Evolutionary conservation across 345 rosid species (phyloP), one percentile per base, ranked within the genome.

Genomic region (Aethionema arabicum): DNA sequence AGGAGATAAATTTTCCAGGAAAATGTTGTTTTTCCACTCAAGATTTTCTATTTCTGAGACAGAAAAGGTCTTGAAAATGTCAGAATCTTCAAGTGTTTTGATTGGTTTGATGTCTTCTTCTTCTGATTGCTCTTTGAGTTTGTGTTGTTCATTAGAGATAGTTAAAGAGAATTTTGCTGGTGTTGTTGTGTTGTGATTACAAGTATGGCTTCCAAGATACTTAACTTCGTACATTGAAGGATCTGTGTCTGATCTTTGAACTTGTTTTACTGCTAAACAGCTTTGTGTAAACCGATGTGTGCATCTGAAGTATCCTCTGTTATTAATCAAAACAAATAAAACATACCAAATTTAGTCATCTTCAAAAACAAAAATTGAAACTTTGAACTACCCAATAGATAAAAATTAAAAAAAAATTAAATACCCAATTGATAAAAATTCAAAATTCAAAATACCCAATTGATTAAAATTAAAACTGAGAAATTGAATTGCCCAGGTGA

Each of bases 291-390:
- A 81, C 50, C 96, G 73, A 45, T 82, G 83, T 6, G 87, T 83
- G 79, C 98, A 91, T 72, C 96, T 88, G 77, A 78, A 91, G 36
- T 91, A 91, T 60, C 91, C 91, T 60, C 98, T 91, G 89, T 70
- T 5, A 21, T 7, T 45, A 54, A 15, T 29, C 56, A 3, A 63
- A 63, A 62, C 68, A 61, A 57, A 69, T 58, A 4, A 61, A 57
- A 69, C 58, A 4, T 48, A 15, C 5, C 0, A 11, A 29, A 5
- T 32, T 63, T 50, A 70, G 54, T 40, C 27, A 69, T 42, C 12
- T 48, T 8, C 7, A 30, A 6, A 45, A 49, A 36, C 1, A 14
- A 41, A 3, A 29, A 66, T 37, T 37, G 3, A 10, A 6, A 37
- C 1, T 10, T 10, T 1, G 3, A 37, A 37, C 1, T 6, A 37